Evolutionary conservation across 805 yeast genomes (phyloP).

Genomic region (Blastobotrys robertii): DNA sequence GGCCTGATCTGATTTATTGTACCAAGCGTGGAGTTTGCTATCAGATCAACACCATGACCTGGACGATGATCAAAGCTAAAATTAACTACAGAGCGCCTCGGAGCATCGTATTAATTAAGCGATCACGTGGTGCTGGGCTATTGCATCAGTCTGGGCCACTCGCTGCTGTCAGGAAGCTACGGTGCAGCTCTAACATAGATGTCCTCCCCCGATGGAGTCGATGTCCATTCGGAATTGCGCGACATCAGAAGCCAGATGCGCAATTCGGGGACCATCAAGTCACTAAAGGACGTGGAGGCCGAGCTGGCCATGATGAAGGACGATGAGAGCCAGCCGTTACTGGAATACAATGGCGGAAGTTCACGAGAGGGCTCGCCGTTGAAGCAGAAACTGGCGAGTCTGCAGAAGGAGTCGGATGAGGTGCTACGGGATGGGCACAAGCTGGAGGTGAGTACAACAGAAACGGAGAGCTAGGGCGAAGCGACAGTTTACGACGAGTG

Average conservation of each 20-base stretch:
- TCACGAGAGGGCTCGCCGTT: background rate
- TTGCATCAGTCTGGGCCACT: no score
- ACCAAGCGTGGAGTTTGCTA: no score
- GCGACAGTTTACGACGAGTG: background rate
- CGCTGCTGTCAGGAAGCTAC: no score
- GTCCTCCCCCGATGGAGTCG: background rate
- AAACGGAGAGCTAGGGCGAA: background rate
- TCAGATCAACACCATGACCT: no score
- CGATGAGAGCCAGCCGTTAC: background rate
- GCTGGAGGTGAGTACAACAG: background rate
- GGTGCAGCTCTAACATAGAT: background rate
- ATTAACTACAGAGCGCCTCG: no score
- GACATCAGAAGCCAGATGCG: constrained; percentile 3
- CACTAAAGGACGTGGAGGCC: constrained; percentile 4
- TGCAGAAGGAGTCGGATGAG: constrained; percentile 7
- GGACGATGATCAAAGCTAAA: no score
- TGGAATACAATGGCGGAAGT: background rate
- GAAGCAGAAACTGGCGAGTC: constrained; percentile 3
- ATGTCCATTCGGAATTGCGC: constrained; percentile 2
- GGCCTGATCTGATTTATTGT: no score
- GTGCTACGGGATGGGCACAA: constrained; percentile 3
- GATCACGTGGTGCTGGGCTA: background rate
- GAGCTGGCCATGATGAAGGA: constrained; percentile 1
- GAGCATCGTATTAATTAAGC: no score
- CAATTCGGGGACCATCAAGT: constrained; percentile 4